Evolutionary conservation across 2,329 filamentous ascomycete genomes (phyloP).

Genomic region (Aspergillus japonicus): DNA sequence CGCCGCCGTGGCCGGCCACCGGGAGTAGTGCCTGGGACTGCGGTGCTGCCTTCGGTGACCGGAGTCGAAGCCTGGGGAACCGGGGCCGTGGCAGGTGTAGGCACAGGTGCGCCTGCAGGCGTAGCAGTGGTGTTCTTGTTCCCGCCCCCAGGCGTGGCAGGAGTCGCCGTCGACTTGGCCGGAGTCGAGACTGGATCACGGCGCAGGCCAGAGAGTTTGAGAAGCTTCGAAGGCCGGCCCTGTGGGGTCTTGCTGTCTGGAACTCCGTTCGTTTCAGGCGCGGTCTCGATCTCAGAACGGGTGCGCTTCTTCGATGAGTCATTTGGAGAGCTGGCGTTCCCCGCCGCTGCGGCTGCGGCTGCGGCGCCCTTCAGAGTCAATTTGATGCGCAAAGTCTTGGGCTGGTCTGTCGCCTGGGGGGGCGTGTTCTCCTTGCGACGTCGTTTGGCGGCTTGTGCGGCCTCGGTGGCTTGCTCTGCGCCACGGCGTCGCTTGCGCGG

Average conservation of each 20-base stretch:
- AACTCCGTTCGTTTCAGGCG: not conserved
- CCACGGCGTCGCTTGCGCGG: slow-evolving; percentile 21
- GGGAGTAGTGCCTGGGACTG: slow-evolving; percentile 10
- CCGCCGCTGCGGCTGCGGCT: not conserved
- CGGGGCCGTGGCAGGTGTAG: not conserved
- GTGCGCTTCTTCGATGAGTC: slow-evolving; percentile 17
- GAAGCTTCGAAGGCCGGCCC: not conserved
- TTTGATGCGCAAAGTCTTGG: slow-evolving; percentile 16
- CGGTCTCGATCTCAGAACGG: slow-evolving; percentile 15
- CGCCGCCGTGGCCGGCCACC: slow-evolving; percentile 25
- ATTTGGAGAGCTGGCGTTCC: not conserved
- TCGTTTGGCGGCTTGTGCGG: slow-evolving; percentile 12
- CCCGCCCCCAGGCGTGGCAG: not conserved
- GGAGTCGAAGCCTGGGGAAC: not conserved
- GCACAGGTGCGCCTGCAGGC: not conserved
- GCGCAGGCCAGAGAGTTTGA: slow-evolving; percentile 1
- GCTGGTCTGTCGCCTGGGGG: not conserved
- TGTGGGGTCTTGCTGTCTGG: not conserved
- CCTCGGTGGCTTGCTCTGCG: slow-evolving; percentile 4
- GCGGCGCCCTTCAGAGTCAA: slow-evolving; percentile 14
- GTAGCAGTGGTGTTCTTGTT: not conserved
- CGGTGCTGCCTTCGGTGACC: not conserved
- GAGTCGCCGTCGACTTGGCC: not conserved
- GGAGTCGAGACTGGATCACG: not conserved
- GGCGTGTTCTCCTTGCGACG: slow-evolving; percentile 13